phyloP scores from a whole-genome alignment of 2,329 filamentous ascomycete genomes.

The Verticillium nubilum region DNA sequence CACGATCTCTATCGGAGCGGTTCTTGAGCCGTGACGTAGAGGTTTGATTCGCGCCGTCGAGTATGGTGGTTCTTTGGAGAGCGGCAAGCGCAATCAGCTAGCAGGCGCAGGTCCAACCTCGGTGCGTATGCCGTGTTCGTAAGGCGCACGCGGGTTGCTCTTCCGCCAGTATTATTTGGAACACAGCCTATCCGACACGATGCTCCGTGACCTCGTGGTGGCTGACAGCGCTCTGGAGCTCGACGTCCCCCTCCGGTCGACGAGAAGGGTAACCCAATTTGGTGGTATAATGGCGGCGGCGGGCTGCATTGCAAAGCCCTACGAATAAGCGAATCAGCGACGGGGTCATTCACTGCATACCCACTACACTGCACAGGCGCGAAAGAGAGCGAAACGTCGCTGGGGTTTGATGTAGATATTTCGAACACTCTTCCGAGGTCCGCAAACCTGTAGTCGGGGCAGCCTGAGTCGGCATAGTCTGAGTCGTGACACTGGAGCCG shows the following conservation, averaged over 20 bases:
- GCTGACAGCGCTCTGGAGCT: not conserved
- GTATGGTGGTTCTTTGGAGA: not conserved
- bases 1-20: not conserved
- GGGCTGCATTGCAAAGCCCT: no score
- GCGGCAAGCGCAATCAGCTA: not conserved
- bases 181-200: not conserved
- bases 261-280: no score
- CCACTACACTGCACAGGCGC: not conserved
- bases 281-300: not conserved
- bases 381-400: not conserved
- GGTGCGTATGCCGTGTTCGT: not conserved
- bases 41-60: not conserved
- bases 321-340: no score
- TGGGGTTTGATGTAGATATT: not conserved
- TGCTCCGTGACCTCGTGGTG: not conserved
- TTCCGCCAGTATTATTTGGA: not conserved
- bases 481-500: not conserved
- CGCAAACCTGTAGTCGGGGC: not conserved
- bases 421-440: not conserved
- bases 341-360: not conserved
- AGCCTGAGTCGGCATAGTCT: not conserved
- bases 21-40: not conserved
- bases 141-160: not conserved
- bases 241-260: not conserved
- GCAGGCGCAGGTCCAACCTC: no score